These are phyloP conservation scores for Paecilomyces niveus DNA, from an alignment of 2,329 filamentous ascomycete genomes.

Conservation along the genomic window DNA sequence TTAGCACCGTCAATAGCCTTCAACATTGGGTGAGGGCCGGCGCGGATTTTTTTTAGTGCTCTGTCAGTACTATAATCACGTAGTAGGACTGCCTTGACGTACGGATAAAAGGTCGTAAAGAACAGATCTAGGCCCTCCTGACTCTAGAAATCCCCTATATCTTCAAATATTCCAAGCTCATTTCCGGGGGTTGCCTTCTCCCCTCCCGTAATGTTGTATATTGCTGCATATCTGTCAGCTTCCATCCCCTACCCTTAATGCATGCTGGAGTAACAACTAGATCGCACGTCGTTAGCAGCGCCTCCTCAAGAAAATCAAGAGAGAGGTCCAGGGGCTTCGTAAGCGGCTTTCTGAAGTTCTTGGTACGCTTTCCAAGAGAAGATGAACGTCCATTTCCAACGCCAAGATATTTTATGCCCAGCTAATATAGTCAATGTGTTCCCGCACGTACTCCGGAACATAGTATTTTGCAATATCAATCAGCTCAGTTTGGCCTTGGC, in stretches of 20 bases:
- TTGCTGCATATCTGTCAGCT: constrained; percentile 14
- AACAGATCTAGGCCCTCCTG: constrained; percentile 39
- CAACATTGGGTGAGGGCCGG: constrained; percentile 32
- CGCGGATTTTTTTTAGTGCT: constrained; percentile 27
- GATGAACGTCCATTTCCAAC: constrained; percentile 12
- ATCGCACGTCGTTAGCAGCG: constrained; percentile 18
- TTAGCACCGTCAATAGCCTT: constrained; percentile 34
- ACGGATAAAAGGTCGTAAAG: constrained; percentile 28
- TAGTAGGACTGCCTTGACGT: background rate
- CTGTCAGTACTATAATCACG: constrained; percentile 3
- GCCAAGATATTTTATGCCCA: constrained; percentile 26
- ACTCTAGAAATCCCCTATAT: constrained; percentile 38
- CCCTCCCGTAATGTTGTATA: constrained; percentile 39
- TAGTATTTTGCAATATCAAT: constrained; percentile 15
- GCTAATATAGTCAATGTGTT: constrained; percentile 26
- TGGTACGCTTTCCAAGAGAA: constrained; percentile 15
- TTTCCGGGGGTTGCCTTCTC: constrained; percentile 31
- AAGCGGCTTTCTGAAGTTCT: constrained; percentile 15
- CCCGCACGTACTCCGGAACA: constrained; percentile 20
- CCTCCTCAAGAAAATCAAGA: constrained; percentile 12
- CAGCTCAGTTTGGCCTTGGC: background rate
- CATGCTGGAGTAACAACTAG: constrained; percentile 34
- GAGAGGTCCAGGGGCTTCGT: constrained; percentile 17
- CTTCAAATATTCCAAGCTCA: constrained; percentile 40
- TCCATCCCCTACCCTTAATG: constrained; percentile 20